These are phyloP conservation scores for Coccomyxa subellipsoidea DNA, from an alignment of 163 green algal genomes.

Conservation along the genomic window DNA sequence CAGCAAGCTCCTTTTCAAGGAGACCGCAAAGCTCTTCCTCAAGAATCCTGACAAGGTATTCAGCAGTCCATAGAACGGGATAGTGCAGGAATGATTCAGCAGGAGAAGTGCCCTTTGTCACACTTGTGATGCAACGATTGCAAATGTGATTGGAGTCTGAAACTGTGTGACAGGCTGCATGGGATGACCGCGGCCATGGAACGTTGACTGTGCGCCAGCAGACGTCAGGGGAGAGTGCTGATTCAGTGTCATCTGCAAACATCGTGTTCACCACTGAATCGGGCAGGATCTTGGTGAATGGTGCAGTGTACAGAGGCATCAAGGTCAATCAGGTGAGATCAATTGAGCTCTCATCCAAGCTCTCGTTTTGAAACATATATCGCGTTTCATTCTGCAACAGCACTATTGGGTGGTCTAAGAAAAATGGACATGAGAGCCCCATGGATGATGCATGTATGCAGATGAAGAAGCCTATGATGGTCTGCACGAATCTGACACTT, in stretches of 20 bases:
- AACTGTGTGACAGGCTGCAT: slow-evolving; percentile 20
- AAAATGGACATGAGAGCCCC: too few relatives aligned
- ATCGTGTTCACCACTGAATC: slow-evolving; percentile 47
- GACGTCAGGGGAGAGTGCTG: slow-evolving; percentile 2
- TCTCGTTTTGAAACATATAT: too few relatives aligned
- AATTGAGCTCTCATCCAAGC: too few relatives aligned
- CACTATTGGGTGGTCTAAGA: too few relatives aligned
- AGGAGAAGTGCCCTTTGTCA: too few relatives aligned
- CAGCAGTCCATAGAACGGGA: too few relatives aligned
- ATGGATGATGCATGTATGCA: too few relatives aligned
- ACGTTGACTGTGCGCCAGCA: slow-evolving; percentile 37
- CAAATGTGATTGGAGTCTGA: background rate
- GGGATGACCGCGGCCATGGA: slow-evolving; percentile 36
- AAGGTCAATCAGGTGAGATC: background rate
- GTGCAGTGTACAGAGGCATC: background rate
- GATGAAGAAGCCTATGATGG: background rate
- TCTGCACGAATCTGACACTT: background rate
- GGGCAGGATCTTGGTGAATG: slow-evolving; percentile 13
- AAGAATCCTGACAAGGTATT: background rate
- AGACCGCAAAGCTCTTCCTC: slow-evolving; percentile 2
- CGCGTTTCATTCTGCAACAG: too few relatives aligned
- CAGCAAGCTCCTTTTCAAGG: slow-evolving; percentile 28
- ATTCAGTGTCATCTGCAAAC: slow-evolving; percentile 14
- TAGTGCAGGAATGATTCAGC: too few relatives aligned
- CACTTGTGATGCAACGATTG: too few relatives aligned